These are phyloP conservation scores for Alternaria ethzedia DNA, from an alignment of 2,329 filamentous ascomycete genomes.

Conservation along the genomic window DNA sequence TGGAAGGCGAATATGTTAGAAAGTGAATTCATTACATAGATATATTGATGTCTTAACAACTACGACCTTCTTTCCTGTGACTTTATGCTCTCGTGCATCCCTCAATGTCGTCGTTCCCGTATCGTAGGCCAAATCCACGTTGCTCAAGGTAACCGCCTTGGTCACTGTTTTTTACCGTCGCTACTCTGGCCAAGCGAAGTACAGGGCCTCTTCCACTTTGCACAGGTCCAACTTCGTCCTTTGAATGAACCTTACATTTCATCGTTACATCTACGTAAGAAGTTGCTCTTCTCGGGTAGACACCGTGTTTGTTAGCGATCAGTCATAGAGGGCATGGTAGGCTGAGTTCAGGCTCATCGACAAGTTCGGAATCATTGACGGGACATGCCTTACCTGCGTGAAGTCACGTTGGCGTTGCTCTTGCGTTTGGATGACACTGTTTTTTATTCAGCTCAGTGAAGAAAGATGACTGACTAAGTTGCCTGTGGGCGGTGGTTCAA, in stretches of 20 bases:
- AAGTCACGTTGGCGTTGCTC: no score
- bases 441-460: no score
- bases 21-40: conserved; percentile 46
- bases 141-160: neutral
- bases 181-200: neutral
- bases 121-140: neutral
- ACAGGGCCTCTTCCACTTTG: neutral
- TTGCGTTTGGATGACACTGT: no score
- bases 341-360: no score
- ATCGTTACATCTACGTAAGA: neutral
- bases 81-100: neutral
- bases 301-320: no score
- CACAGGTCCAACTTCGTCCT: neutral
- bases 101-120: fast-evolving
- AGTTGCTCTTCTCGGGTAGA: neutral
- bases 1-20: conserved; percentile 47
- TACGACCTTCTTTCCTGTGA: neutral
- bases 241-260: neutral
- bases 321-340: no score
- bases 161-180: neutral
- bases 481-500: no score
- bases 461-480: no score
- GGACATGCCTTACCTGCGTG: no score
- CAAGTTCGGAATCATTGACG: no score
- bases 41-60: conserved; percentile 31